Conservation (phyloP, 306 rosid species). For the Ziziphus jujuba region DNA sequence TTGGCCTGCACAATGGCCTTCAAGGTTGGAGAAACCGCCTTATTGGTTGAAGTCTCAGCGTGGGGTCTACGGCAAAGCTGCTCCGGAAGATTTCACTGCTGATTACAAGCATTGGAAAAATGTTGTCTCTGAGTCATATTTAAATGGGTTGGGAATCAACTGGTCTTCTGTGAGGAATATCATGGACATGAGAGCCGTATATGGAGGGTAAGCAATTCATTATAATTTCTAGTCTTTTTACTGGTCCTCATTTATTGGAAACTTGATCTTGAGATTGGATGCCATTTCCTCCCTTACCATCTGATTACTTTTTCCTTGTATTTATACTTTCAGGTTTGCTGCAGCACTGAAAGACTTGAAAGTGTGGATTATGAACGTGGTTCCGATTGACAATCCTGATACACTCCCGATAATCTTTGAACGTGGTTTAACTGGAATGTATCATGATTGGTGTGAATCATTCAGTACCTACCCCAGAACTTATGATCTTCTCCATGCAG, state of each 20-base stretch:
- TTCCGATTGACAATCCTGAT: constrained; percentile 63
- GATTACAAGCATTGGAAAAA: constrained; percentile 73
- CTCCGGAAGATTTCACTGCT: constrained; percentile 57
- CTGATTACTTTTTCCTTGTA: background rate
- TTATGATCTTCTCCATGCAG: constrained; percentile 82
- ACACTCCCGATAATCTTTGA: constrained; percentile 73
- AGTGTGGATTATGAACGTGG: constrained; percentile 88
- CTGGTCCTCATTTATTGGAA: background rate
- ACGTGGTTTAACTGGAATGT: constrained; percentile 78
- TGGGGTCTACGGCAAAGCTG: constrained; percentile 60
- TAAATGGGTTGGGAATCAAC: constrained; percentile 66
- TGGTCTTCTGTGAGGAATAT: constrained; percentile 83
- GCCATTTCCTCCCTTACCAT: background rate
- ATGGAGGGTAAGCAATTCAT: constrained; percentile 71
- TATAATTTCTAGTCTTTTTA: background rate
- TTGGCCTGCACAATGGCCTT: constrained; percentile 81
- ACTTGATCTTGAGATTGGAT: background rate
- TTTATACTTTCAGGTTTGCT: constrained; percentile 57
- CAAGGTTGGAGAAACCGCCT: constrained; percentile 75
- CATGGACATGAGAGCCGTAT: constrained; percentile 85
- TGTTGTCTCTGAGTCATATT: constrained; percentile 58
- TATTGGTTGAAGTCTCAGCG: constrained; percentile 69
- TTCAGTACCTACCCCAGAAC: constrained; percentile 79
- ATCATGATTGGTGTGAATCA: constrained; percentile 91
- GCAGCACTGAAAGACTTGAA: constrained; percentile 61